Percentiles rank a stretch among this genome's conserved stretches.
These are phyloP conservation scores for Saccharomycopsis oosterbeekiorum DNA, from an alignment of 805 yeast genomes.

Conservation along the genomic window DNA sequence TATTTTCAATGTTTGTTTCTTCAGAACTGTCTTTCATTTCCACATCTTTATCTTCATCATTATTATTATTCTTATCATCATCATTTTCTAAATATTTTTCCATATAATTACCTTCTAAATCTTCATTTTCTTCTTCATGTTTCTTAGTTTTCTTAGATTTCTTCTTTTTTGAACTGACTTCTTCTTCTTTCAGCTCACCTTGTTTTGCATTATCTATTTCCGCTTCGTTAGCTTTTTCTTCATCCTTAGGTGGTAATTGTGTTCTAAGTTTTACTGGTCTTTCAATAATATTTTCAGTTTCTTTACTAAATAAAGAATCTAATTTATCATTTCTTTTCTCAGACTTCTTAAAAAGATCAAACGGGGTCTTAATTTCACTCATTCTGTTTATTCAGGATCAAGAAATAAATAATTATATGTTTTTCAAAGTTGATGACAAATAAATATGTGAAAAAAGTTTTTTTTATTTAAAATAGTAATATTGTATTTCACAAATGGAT, in stretches of 20 bases:
- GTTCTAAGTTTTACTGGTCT: constrained; percentile 29
- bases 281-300: constrained; percentile 25
- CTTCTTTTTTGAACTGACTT: neutral
- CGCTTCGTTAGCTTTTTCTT: constrained; percentile 1
- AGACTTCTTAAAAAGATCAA: neutral
- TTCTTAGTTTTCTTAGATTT: constrained; percentile 11
- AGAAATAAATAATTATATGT: neutral
- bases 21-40: neutral
- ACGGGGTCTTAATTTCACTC: neutral
- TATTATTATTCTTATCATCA: constrained; percentile 7
- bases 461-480: too few relatives aligned
- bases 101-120: constrained; percentile 16
- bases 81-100: constrained; percentile 13
- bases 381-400: neutral
- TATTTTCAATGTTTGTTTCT: constrained; percentile 5
- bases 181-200: constrained; percentile 3
- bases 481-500: neutral
- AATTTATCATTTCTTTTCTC: neutral
- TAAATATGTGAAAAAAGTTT: too few relatives aligned
- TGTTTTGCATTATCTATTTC: neutral
- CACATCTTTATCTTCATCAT: constrained; percentile 10
- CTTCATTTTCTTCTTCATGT: constrained; percentile 20
- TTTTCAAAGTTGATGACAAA: too few relatives aligned
- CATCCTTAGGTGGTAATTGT: constrained; percentile 1
- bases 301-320: constrained; percentile 11